phyloP scores from a whole-genome alignment of 176 grass and related monocot species.

The Rhynchospora pubera region DNA sequence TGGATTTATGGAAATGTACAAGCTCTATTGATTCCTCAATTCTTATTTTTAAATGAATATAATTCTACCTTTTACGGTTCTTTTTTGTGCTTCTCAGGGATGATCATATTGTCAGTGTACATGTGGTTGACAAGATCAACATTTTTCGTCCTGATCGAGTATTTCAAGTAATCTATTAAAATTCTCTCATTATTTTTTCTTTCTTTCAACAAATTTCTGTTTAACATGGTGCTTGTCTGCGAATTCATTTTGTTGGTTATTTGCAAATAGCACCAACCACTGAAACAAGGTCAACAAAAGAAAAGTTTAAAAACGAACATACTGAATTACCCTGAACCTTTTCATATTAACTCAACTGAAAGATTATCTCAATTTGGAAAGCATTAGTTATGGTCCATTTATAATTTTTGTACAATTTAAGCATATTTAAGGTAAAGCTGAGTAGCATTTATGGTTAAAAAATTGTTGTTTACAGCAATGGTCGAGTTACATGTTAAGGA shows the following conservation, averaged over 20 bases:
- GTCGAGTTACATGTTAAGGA: neutral
- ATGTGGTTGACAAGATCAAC: conserved; percentile 76
- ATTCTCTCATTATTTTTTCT: neutral
- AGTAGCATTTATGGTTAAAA: neutral
- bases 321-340: neutral
- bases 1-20: conserved; percentile 86
- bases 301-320: neutral
- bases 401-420: neutral
- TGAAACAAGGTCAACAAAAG: neutral
- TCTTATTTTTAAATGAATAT: conserved; percentile 18
- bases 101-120: conserved; percentile 33
- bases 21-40: conserved; percentile 14
- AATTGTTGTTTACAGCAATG: neutral
- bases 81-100: conserved; percentile 39
- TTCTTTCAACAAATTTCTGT: neutral
- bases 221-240: neutral
- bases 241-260: neutral
- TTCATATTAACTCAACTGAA: neutral
- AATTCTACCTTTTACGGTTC: neutral
- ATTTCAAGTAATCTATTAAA: conserved; percentile 59
- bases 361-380: neutral
- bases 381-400: neutral
- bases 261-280: neutral
- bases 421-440: neutral
- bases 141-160: conserved; percentile 92